Evolutionary conservation across 352 stramenopile genomes (phyloP).

Genomic region (Globisporangium rhizosaccharum): DNA sequence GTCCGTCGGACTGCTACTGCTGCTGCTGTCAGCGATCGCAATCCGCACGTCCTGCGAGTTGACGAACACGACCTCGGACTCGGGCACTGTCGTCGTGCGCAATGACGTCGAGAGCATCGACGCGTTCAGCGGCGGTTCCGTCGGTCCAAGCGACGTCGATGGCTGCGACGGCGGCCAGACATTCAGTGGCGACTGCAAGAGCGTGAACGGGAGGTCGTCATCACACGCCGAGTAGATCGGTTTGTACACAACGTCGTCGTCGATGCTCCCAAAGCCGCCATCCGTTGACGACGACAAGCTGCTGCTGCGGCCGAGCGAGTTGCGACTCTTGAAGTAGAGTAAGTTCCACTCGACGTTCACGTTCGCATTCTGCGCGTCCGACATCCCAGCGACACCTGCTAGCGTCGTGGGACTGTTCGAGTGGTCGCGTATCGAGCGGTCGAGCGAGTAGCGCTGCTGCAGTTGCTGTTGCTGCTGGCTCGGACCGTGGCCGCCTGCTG

Average conservation of each 20-base stretch:
- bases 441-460: conserved; percentile 12
- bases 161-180: neutral
- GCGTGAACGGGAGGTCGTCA: conserved; percentile 56
- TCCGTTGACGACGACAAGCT: conserved; percentile 21
- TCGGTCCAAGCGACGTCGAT: neutral
- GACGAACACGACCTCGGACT: conserved; percentile 6
- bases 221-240: conserved; percentile 46
- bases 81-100: conserved; percentile 8
- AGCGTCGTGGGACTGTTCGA: conserved; percentile 5
- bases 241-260: conserved; percentile 39
- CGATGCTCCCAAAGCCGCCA: conserved; percentile 3
- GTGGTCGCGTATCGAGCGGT: conserved; percentile 7
- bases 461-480: conserved; percentile 16
- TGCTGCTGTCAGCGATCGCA: neutral
- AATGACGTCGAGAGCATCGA: conserved; percentile 10
- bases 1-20: neutral
- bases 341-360: conserved; percentile 44
- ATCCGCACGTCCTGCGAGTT: neutral
- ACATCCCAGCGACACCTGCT: neutral
- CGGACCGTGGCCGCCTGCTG: neutral
- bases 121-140: conserved; percentile 3
- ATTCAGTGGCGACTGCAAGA: conserved; percentile 39
- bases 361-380: conserved; percentile 22
- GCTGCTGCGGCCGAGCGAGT: conserved; percentile 32
- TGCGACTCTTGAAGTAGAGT: conserved; percentile 38